Conservation (phyloP, 75 land plant genomes). For the Selaginella moellendorffii region DNA sequence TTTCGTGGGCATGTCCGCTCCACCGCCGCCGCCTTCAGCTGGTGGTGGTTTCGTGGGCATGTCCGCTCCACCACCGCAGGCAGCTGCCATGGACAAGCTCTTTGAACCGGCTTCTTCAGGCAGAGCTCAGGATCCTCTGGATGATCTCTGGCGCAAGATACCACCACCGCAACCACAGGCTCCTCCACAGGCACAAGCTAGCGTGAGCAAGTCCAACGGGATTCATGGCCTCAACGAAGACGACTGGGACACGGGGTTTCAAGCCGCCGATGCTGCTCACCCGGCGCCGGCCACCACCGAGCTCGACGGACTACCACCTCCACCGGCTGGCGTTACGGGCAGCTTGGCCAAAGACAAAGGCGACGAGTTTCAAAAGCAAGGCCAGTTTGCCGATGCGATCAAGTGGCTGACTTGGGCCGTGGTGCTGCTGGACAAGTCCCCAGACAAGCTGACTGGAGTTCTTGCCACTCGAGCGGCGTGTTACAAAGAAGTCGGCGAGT, state of each 20-base stretch:
- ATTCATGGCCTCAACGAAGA: slow-evolving; percentile 22
- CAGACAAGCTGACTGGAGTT: slow-evolving; percentile 29
- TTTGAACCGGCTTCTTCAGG: slow-evolving; percentile 10
- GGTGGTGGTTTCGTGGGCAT: background rate
- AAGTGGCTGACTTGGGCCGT: slow-evolving; percentile 96
- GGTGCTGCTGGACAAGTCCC: slow-evolving; percentile 45
- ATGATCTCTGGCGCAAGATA: slow-evolving; percentile 28
- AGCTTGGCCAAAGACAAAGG: slow-evolving; percentile 61
- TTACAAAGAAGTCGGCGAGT: slow-evolving; percentile 93
- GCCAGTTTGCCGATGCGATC: slow-evolving; percentile 93
- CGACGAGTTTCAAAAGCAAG: slow-evolving; percentile 59
- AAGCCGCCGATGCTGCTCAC: slow-evolving; percentile 28
- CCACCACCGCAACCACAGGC: slow-evolving; percentile 14
- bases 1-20: slow-evolving; percentile 9
- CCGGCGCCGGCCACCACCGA: slow-evolving; percentile 57
- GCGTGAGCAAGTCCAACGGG: slow-evolving; percentile 6
- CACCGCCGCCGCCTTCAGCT: background rate
- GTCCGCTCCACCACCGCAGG: background rate
- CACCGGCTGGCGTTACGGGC: slow-evolving; percentile 71
- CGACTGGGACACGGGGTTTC: slow-evolving; percentile 68
- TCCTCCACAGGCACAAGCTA: background rate
- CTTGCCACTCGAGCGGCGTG: slow-evolving; percentile 67
- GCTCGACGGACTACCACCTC: slow-evolving; percentile 79
- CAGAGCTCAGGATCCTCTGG: slow-evolving; percentile 33
- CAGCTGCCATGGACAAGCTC: slow-evolving; percentile 3